Base-by-base conservation (phyloP, 148 eudicot genomes). In the Rhododendron mucronatum region DNA sequence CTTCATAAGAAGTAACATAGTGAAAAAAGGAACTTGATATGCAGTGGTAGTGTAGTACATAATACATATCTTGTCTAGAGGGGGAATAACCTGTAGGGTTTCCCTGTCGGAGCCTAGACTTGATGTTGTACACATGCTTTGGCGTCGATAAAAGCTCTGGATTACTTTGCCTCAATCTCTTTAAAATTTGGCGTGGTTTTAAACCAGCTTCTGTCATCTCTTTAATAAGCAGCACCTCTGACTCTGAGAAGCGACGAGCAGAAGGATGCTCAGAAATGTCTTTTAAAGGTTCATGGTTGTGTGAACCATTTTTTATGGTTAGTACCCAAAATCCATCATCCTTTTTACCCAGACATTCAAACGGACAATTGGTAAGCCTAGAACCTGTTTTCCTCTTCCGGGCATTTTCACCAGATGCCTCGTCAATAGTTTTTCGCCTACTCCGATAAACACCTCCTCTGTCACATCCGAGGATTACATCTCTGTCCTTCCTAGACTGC, bases 141-240 rank as follows among this genome's bases (percentile, higher is more conserved):
- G 98, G 91, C 20, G 98, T 93, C 50, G 94, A 94, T 85, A 88
- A 82, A 83, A 94, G 92, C 81, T 92, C 95, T 35, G 95, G 98
- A 90, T 94, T 91, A 63, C 87, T 91, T 86, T 93, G 92, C 78
- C 91, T 94, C 67, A 94, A 82, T 82, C 89, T 91, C 85, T 94
- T 94, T 63, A 94, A 88, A 80, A 93, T 92, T 85, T 94, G 98
- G 26, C 94, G 94, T 76, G 98, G 98, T 83, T 93, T 94, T 50
- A 93, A 88, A 81, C 95, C 97, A 78, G 95, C 93, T 37, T 94
- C 97, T 30, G 94, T 92, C 97, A 94, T 94, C 88, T 93, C 94
- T 86, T 93, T 93, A 79, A 94, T 91, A 30, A 83, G 85, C 86
- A 90, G 53, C 30, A 93, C 91, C 89, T 94, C 95, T 59, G 88